Percentiles rank a stretch among this genome's conserved stretches.
phyloP scores from a whole-genome alignment of 1,284 basidiomycete genomes.

The Anthracocystis walkeri region DNA sequence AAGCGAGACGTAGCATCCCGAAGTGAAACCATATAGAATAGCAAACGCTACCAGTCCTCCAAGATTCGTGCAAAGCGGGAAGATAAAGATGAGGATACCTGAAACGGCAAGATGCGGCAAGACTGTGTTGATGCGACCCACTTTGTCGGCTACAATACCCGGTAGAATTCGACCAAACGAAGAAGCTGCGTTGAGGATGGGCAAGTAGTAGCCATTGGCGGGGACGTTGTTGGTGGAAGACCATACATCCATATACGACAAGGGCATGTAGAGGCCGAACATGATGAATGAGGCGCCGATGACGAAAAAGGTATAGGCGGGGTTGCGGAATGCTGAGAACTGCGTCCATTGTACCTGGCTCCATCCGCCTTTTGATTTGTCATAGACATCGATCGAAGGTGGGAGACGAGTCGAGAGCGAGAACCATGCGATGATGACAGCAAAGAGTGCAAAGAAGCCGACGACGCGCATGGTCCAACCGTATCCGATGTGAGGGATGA shows the following conservation, averaged over 20 bases:
- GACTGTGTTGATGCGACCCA: slow-evolving; percentile 69
- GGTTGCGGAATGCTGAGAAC: slow-evolving; percentile 45
- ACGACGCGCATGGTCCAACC: slow-evolving; percentile 53
- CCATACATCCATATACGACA: slow-evolving; percentile 55
- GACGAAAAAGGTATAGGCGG: slow-evolving; percentile 42
- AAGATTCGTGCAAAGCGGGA: slow-evolving; percentile 37
- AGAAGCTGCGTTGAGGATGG: slow-evolving; percentile 58
- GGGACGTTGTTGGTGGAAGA: slow-evolving; percentile 28
- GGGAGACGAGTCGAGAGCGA: slow-evolving; percentile 47
- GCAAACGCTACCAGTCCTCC: slow-evolving; percentile 39
- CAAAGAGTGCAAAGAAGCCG: slow-evolving; percentile 53
- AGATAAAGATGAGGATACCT: slow-evolving; percentile 58
- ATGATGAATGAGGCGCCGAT: slow-evolving; percentile 43
- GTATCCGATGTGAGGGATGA: slow-evolving; percentile 53
- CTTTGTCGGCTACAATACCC: slow-evolving; percentile 66
- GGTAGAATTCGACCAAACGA: slow-evolving; percentile 68
- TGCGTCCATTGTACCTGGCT: slow-evolving; percentile 43
- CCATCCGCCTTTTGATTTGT: slow-evolving; percentile 50
- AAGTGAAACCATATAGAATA: slow-evolving; percentile 57
- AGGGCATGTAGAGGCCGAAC: slow-evolving; percentile 57
- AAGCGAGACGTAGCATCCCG: slow-evolving; percentile 58
- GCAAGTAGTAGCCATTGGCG: slow-evolving; percentile 48
- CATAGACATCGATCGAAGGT: slow-evolving; percentile 39
- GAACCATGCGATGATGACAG: slow-evolving; percentile 33
- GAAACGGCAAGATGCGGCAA: slow-evolving; percentile 61